Conservation (phyloP, 176 grass and related monocot genomes). For the sorghum (Sorghum bicolor) region DNA sequence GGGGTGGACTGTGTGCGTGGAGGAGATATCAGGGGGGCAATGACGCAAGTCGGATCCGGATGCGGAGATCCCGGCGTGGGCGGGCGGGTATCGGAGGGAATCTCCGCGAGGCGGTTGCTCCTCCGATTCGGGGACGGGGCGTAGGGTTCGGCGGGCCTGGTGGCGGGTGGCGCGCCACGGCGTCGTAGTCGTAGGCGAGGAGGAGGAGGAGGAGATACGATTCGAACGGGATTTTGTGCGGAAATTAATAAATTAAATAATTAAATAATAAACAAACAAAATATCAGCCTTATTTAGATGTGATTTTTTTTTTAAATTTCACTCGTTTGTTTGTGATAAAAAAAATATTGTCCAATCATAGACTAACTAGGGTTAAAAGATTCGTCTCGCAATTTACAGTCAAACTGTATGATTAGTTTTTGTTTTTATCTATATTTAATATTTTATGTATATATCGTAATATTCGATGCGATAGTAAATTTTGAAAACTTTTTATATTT, state of each 20-base stretch:
- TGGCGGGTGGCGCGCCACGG: slow-evolving; percentile 8
- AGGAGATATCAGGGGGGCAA: not conserved
- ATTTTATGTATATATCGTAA: too few relatives aligned
- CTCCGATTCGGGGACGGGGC: not conserved
- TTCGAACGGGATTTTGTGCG: not conserved
- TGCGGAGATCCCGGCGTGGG: too few relatives aligned
- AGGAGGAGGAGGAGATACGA: not conserved
- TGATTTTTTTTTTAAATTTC: too few relatives aligned
- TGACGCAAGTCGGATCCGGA: not conserved
- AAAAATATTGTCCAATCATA: too few relatives aligned
- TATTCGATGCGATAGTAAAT: too few relatives aligned
- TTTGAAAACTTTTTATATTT: too few relatives aligned
- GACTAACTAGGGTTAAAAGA: too few relatives aligned
- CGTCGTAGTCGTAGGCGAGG: not conserved
- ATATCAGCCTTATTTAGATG: too few relatives aligned
- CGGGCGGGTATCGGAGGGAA: not conserved
- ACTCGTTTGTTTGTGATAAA: too few relatives aligned
- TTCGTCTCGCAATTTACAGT: too few relatives aligned
- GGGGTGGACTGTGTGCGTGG: not conserved
- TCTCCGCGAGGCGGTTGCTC: not conserved
- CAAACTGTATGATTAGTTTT: too few relatives aligned
- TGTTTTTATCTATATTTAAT: too few relatives aligned
- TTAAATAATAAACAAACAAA: not conserved
- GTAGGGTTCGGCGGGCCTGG: not conserved
- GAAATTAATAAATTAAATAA: not conserved